Evolutionary conservation across 768 basidiomycete species (phyloP), one percentile per base, ranked within the genome.

Genomic region (Coprinopsis strossmayeri): DNA sequence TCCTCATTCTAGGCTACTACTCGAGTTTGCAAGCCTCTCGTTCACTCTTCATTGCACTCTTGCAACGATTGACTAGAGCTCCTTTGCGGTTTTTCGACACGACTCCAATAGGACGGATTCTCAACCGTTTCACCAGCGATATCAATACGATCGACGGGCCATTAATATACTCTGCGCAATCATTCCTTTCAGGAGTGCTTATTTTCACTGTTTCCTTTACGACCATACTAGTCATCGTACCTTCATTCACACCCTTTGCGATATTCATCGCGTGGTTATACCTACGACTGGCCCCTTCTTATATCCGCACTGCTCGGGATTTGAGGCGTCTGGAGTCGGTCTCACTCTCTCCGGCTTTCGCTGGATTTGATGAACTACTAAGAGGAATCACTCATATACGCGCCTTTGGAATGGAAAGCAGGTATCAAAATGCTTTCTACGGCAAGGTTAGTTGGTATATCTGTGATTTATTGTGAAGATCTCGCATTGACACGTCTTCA

Each of bases 61-160:
- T 86, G 10, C 64, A 61, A 34, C 62, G 81, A 23, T 65, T 87
- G 7, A 73, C 79, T 5, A 69, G 78, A 34, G 84, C 84, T 0
- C 84, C 84, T 2, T 69, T 76, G 20, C 77, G 82, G 1, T 85
- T 86, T 61, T 87, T 85, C 63, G 86, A 87, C 56, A 69, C 75
- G 32, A 87, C 84, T 2, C 86, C 86, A 1, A 79, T 84, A 32
- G 89, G 89, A 9, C 70, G 86, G 5, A 85, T 91, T 55, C 71
- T 87, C 32, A 90, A 91, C 57, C 77, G 91, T 15, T 87, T 91
- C 58, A 85, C 84, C 12, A 74, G 78, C 5, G 87, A 91, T 55
- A 82, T 91, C 57, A 81, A 81, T 45, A 82, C 81, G 3, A 79
- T 90, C 35, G 88, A 91, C 58, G 72, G 76, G 4, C 71, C 76